Conservation (phyloP, 768 basidiomycete species). For the Kwoniella heveanensis region DNA sequence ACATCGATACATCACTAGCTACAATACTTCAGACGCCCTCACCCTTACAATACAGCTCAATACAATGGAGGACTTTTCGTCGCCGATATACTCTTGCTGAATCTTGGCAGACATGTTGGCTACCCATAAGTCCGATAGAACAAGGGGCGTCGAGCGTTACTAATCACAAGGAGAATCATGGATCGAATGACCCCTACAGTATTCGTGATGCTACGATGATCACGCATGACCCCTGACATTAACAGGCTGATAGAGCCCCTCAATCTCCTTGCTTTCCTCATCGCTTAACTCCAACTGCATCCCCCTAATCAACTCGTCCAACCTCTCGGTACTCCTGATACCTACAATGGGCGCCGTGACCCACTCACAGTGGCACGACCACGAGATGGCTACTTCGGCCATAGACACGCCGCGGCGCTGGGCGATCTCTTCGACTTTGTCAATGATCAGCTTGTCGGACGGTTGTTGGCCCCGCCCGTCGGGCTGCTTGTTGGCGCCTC, state of each 20-base stretch:
- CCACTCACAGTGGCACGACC: conserved; percentile 61
- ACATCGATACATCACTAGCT: too few species aligned
- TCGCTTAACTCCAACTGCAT: conserved; percentile 61
- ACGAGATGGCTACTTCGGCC: conserved; percentile 63
- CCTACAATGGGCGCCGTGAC: conserved; percentile 68
- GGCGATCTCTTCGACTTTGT: conserved; percentile 64
- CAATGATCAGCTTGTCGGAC: conserved; percentile 31
- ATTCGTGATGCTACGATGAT: not conserved
- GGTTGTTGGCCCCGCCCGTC: conserved; percentile 27
- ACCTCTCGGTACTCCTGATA: conserved; percentile 61
- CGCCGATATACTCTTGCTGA: too few species aligned
- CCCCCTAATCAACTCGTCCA: conserved; percentile 62
- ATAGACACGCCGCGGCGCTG: conserved; percentile 62
- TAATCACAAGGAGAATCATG: too few species aligned
- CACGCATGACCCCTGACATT: conserved; percentile 32
- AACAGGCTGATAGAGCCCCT: conserved; percentile 62
- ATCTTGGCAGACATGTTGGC: too few species aligned
- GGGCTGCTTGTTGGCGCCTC: conserved; percentile 11
- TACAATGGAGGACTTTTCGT: too few species aligned
- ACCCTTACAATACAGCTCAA: too few species aligned
- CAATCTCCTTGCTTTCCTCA: conserved; percentile 65
- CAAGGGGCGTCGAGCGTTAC: too few species aligned
- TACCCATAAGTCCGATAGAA: too few species aligned
- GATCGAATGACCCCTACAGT: not conserved
- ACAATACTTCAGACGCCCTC: too few species aligned